These are phyloP conservation scores for Dactylis glomerata DNA, from an alignment of 176 grass and related monocot genomes.

Conservation along the genomic window DNA sequence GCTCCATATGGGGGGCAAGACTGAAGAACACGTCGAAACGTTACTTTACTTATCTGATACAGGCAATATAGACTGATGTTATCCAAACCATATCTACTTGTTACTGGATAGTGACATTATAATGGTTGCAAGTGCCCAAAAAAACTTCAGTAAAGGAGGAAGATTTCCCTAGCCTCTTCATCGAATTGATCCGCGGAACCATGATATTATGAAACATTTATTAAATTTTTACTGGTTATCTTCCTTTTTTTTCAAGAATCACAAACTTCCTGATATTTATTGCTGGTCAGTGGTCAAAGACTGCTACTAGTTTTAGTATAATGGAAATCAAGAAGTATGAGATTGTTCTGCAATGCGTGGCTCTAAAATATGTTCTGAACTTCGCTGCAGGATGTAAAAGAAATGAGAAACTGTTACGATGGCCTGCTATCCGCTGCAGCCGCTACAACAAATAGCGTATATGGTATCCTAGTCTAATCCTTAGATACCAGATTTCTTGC, in stretches of 20 bases:
- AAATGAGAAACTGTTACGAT: slow-evolving; percentile 81
- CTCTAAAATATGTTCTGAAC: not conserved
- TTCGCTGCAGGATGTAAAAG: slow-evolving; percentile 69
- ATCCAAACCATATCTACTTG: not conserved
- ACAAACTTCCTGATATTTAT: not conserved
- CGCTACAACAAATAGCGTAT: slow-evolving; percentile 73
- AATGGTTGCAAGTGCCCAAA: not conserved
- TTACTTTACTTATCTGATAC: not conserved
- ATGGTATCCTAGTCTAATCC: slow-evolving; percentile 58
- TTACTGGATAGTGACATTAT: not conserved
- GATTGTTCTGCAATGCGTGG: not conserved
- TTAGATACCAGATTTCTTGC: slow-evolving; percentile 9
- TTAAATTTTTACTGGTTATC: not conserved
- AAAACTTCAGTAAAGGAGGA: not conserved
- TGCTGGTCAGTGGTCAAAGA: not conserved
- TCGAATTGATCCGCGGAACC: not conserved
- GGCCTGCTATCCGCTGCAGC: slow-evolving; percentile 81
- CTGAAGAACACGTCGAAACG: not conserved
- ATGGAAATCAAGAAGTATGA: not conserved
- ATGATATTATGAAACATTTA: not conserved
- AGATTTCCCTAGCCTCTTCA: not conserved
- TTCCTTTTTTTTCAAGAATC: not conserved
- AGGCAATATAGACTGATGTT: not conserved
- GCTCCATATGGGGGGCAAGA: not conserved
- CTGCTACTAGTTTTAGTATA: not conserved